Evolutionary conservation across 345 rosid species (phyloP).

Genomic region (Eucalyptus shirleyi): DNA sequence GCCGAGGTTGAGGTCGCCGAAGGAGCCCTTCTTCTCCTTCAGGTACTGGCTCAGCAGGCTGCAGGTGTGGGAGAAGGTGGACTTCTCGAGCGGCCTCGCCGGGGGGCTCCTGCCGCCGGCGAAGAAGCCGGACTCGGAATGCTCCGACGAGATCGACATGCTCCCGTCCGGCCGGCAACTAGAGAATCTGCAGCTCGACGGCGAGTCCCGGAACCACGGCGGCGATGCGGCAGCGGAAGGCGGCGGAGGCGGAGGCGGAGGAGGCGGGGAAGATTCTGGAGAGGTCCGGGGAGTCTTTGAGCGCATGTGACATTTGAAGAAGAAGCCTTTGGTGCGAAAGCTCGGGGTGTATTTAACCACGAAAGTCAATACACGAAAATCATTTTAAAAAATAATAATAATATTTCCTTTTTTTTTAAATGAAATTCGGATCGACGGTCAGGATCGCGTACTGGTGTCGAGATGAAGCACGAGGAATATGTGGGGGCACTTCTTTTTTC

Average conservation of each 20-base stretch:
- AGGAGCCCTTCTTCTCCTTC: slow-evolving; percentile 57
- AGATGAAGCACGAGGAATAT: slow-evolving; percentile 40
- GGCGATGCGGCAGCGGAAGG: not conserved
- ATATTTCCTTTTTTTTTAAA: not conserved
- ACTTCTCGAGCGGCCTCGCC: slow-evolving; percentile 9
- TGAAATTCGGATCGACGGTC: not conserved
- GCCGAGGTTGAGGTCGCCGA: slow-evolving; percentile 71
- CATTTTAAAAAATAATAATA: not conserved
- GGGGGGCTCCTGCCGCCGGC: not conserved
- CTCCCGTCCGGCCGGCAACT: not conserved
- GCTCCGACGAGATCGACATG: slow-evolving; percentile 54
- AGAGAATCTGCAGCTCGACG: not conserved
- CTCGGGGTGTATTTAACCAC: not conserved
- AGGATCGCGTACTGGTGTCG: not conserved
- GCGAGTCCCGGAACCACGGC: not conserved
- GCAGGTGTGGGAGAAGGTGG: slow-evolving; percentile 61
- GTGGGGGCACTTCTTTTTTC: not conserved
- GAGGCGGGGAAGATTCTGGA: not conserved
- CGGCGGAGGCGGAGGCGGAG: no score
- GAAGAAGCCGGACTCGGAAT: slow-evolving; percentile 12
- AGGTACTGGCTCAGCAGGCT: slow-evolving; percentile 65
- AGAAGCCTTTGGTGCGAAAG: not conserved
- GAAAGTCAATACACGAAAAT: not conserved
- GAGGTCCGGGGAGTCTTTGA: not conserved
- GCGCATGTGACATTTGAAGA: not conserved